Evolutionary conservation across 306 rosid species (phyloP).

Genomic region (Cucurbita maxima): DNA sequence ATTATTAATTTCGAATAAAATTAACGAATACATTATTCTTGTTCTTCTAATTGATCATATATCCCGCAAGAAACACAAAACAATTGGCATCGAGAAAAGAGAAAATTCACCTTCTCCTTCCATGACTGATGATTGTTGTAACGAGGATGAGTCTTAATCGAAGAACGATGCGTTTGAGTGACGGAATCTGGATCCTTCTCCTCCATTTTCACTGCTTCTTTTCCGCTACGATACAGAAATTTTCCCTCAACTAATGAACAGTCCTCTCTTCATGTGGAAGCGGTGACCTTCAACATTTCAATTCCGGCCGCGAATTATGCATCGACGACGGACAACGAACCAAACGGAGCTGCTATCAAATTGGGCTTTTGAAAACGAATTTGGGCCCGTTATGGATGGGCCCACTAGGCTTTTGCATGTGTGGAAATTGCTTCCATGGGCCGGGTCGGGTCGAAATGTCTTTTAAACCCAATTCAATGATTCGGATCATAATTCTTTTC

Average conservation of each 20-base stretch:
- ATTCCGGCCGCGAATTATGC: neutral
- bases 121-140: slow-evolving; percentile 37
- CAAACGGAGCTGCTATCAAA: neutral
- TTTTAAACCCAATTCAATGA: no score
- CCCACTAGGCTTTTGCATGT: neutral
- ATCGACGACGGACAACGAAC: neutral
- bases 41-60: neutral
- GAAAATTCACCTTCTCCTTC: slow-evolving; percentile 42
- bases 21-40: neutral
- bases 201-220: neutral
- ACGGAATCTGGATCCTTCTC: neutral
- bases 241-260: neutral
- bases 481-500: no score
- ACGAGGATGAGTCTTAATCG: slow-evolving; percentile 33
- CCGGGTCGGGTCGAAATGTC: no score
- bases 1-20: neutral
- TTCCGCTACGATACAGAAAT: neutral
- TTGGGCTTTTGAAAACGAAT: neutral
- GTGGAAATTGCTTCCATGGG: neutral
- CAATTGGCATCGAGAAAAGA: neutral
- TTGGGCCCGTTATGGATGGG: neutral
- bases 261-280: neutral
- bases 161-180: slow-evolving; percentile 16
- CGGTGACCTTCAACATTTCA: neutral
- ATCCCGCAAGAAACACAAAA: neutral